A percentile compares a stretch with the other conserved stretches of the same genome.
Evolutionary conservation across 23 red algal genomes (phyloP).

Genomic region (Gracilaria caudata): DNA sequence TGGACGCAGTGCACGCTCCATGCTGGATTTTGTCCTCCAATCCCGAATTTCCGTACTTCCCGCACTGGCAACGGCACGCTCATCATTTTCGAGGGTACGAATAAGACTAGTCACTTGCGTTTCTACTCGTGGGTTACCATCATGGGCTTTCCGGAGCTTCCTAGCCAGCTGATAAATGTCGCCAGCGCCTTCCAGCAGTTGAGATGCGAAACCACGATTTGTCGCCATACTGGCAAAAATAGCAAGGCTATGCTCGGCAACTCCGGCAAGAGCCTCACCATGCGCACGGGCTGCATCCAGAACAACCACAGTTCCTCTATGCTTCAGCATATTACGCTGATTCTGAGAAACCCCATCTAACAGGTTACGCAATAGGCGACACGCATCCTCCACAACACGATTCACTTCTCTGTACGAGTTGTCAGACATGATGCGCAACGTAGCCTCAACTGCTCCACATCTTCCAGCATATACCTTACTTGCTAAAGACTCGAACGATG

Average conservation of each 20-base stretch:
- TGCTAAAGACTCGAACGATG: constrained; percentile 57
- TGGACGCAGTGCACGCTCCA: constrained; percentile 35
- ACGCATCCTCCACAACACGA: constrained; percentile 48
- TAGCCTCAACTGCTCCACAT: constrained; percentile 50
- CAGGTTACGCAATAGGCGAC: constrained; percentile 57
- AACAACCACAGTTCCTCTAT: constrained; percentile 35
- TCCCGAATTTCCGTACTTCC: constrained; percentile 9
- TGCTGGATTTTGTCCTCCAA: constrained; percentile 19
- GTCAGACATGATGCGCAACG: constrained; percentile 44
- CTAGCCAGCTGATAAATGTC: constrained; percentile 37
- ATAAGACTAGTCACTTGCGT: constrained; percentile 40
- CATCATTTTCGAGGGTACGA: constrained; percentile 18
- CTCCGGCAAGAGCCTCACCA: constrained; percentile 42
- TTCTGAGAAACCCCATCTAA: constrained; percentile 54
- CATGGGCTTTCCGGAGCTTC: constrained; percentile 41
- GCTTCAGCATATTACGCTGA: constrained; percentile 46
- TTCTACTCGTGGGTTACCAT: constrained; percentile 28
- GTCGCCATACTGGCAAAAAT: constrained; percentile 63
- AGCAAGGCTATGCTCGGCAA: constrained; percentile 65
- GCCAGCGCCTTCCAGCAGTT: constrained; percentile 44
- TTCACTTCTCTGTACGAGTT: constrained; percentile 14
- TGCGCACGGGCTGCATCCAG: constrained; percentile 40
- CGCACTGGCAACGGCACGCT: constrained; percentile 12
- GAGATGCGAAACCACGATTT: constrained; percentile 30
- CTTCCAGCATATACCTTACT: constrained; percentile 66